Conservation (phyloP, 257 asterid genomes). For the Apocynum venetum region DNA sequence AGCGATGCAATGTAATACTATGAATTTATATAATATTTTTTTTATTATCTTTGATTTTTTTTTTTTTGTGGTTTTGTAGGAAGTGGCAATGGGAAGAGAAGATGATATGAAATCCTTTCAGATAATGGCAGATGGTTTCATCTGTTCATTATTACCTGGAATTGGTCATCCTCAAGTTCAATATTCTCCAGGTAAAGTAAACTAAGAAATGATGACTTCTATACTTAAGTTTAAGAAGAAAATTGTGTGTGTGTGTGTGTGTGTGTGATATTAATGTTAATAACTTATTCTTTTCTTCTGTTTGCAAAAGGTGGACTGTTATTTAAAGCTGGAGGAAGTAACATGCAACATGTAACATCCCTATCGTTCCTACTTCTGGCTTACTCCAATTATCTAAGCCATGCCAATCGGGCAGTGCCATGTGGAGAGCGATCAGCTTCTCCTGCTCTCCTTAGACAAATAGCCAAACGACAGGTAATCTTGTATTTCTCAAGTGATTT, state of each 20-base stretch:
- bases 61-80: constrained; percentile 32
- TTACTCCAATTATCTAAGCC: constrained; percentile 84
- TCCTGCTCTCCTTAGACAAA: constrained; percentile 66
- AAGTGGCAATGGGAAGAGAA: constrained; percentile 72
- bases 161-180: constrained; percentile 65
- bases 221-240: not conserved
- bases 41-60: not conserved
- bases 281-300: not conserved
- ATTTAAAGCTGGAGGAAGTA: constrained; percentile 77
- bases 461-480: constrained; percentile 82
- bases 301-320: constrained; percentile 50
- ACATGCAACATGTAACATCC: constrained; percentile 96
- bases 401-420: constrained; percentile 67
- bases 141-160: constrained; percentile 84
- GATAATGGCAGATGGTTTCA: constrained; percentile 69
- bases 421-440: constrained; percentile 65
- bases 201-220: not conserved
- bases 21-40: not conserved
- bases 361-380: constrained; percentile 71
- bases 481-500: not conserved
- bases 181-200: constrained; percentile 75
- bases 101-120: constrained; percentile 57
- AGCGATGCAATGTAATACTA: too few relatives aligned
- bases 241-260: not conserved
- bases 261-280: not conserved